Percentiles rank a stretch among this genome's conserved stretches.
phyloP scores from a whole-genome alignment of 768 basidiomycete genomes.

The Pleurotus eryngii region DNA sequence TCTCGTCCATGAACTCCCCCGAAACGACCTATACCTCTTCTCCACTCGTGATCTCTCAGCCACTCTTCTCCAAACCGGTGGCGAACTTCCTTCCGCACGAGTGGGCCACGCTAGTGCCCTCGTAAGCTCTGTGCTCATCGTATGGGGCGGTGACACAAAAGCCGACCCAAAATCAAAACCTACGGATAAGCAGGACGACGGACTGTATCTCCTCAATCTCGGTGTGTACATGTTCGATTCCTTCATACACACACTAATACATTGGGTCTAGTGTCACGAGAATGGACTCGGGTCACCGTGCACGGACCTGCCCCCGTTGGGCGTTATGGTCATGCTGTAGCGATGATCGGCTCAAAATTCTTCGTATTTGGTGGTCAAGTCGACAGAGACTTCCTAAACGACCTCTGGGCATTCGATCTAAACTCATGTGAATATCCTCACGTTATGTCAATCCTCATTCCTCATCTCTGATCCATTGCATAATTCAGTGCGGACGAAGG shows the following conservation, averaged over 20 bases:
- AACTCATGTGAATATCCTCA: slow-evolving; percentile 69
- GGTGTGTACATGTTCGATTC: slow-evolving; percentile 50
- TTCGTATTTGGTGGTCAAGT: slow-evolving; percentile 97
- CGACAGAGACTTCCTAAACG: slow-evolving; percentile 90
- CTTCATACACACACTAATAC: not conserved
- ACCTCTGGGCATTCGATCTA: slow-evolving; percentile 94
- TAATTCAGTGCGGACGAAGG: slow-evolving; percentile 71
- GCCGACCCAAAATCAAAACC: slow-evolving; percentile 58
- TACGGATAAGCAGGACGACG: slow-evolving; percentile 84
- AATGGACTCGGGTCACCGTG: slow-evolving; percentile 89
- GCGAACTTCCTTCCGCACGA: slow-evolving; percentile 82
- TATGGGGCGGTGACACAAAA: slow-evolving; percentile 99
- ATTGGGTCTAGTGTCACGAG: slow-evolving; percentile 67
- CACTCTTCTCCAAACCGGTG: slow-evolving; percentile 80
- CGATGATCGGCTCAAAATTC: slow-evolving; percentile 88
- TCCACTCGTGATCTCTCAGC: slow-evolving; percentile 76
- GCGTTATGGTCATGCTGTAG: slow-evolving; percentile 93
- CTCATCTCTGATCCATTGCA: slow-evolving; percentile 2
- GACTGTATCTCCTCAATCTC: slow-evolving; percentile 89
- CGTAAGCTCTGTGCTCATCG: slow-evolving; percentile 91
- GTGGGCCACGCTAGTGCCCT: slow-evolving; percentile 98
- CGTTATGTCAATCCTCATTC: not conserved
- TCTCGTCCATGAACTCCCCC: slow-evolving; percentile 84
- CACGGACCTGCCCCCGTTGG: slow-evolving; percentile 78
- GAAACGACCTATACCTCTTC: slow-evolving; percentile 93